A percentile compares a stretch with the other conserved stretches of the same genome.
These are phyloP conservation scores for Cardamine resedifolia DNA, from an alignment of 345 rosid species.

Conservation along the genomic window DNA sequence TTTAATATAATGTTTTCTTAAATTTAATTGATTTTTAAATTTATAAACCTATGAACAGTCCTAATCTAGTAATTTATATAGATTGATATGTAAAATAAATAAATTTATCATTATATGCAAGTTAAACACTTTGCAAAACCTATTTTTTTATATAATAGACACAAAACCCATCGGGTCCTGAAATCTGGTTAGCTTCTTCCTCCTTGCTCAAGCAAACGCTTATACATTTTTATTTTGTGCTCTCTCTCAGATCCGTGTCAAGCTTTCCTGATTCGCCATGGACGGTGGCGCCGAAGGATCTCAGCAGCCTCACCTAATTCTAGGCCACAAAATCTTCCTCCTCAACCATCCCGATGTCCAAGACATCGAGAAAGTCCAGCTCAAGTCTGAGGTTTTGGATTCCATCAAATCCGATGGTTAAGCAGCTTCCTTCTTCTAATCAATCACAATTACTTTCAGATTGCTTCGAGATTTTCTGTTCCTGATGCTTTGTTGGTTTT, in stretches of 20 bases:
- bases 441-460: neutral
- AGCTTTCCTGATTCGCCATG: slow-evolving; percentile 45
- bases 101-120: no score
- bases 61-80: no score
- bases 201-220: slow-evolving; percentile 43
- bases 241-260: slow-evolving; percentile 33
- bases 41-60: no score
- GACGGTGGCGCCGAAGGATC: slow-evolving; percentile 72
- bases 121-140: neutral
- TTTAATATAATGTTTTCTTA: no score
- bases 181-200: slow-evolving; percentile 34
- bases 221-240: neutral
- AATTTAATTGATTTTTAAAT: no score
- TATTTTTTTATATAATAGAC: neutral
- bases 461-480: neutral
- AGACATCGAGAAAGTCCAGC: slow-evolving; percentile 92
- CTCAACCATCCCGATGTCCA: slow-evolving; percentile 71
- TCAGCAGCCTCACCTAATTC: slow-evolving; percentile 84
- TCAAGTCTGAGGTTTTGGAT: slow-evolving; percentile 77
- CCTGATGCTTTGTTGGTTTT: slow-evolving; percentile 16
- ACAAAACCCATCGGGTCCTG: neutral
- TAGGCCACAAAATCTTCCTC: slow-evolving; percentile 80
- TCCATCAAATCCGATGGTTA: slow-evolving; percentile 71
- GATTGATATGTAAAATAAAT: no score
- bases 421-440: slow-evolving; percentile 8